These are phyloP conservation scores for Cytospora mali DNA, from an alignment of 2,329 filamentous ascomycete species.

Conservation along the genomic window DNA sequence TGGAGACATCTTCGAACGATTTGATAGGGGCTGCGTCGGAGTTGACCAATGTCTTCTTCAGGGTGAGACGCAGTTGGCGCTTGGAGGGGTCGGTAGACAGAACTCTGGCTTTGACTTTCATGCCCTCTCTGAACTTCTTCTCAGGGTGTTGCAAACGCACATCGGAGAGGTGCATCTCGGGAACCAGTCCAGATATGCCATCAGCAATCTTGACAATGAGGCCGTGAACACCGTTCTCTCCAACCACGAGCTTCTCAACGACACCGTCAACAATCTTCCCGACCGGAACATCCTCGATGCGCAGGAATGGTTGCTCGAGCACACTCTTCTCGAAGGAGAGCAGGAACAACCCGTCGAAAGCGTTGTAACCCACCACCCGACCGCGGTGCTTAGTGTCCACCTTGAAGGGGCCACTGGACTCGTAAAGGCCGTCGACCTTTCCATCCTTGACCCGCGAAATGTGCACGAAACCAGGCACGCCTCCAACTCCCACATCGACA, in stretches of 20 bases:
- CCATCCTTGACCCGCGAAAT: conserved; percentile 91
- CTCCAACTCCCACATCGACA: conserved; percentile 67
- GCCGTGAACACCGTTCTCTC: conserved; percentile 75
- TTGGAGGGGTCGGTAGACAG: conserved; percentile 76
- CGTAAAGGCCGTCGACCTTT: conserved; percentile 81
- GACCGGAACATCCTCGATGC: conserved; percentile 86
- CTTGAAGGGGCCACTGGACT: conserved; percentile 76
- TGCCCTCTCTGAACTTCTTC: conserved; percentile 90
- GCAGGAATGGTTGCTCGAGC: conserved; percentile 84
- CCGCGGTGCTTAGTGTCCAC: conserved; percentile 77
- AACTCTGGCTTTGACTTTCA: conserved; percentile 82
- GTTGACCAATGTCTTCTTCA: conserved; percentile 95
- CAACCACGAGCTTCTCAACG: conserved; percentile 82
- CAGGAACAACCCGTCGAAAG: conserved; percentile 82
- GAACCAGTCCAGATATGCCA: conserved; percentile 84
- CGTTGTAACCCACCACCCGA: conserved; percentile 83
- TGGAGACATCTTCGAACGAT: conserved; percentile 71
- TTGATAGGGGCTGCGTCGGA: conserved; percentile 81
- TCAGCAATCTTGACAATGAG: conserved; percentile 83
- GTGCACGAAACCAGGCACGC: conserved; percentile 85
- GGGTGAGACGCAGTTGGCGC: conserved; percentile 79
- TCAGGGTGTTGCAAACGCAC: conserved; percentile 87
- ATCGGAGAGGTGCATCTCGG: conserved; percentile 87
- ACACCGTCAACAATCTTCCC: conserved; percentile 80
- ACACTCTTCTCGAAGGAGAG: conserved; percentile 81